Conservation (phyloP, 495 filamentous ascomycete genomes). For the Thermothielavioides terrestris region DNA sequence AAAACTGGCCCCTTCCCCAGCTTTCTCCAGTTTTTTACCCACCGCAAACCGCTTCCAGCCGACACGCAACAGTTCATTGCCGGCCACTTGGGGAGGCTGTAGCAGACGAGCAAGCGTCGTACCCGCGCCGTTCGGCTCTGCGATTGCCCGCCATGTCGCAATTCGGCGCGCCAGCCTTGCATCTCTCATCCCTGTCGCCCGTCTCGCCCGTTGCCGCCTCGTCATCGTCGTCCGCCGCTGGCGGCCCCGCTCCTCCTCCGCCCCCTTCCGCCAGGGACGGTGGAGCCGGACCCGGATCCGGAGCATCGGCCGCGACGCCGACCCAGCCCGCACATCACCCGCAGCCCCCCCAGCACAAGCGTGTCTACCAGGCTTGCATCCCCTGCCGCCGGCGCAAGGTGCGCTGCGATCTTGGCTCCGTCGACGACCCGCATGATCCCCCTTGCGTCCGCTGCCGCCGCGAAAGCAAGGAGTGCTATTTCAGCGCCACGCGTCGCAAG, state of each 20-base stretch:
- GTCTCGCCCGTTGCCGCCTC: slow-evolving; percentile 21
- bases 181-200: slow-evolving; percentile 20
- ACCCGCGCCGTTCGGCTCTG: background rate
- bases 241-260: slow-evolving; percentile 13
- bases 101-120: background rate
- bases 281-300: slow-evolving; percentile 8
- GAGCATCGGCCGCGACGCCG: slow-evolving; percentile 3
- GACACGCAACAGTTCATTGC: slow-evolving; percentile 8
- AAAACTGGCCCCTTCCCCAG: slow-evolving; percentile 18
- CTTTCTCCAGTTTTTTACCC: slow-evolving; percentile 18
- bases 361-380: slow-evolving; percentile 81
- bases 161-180: slow-evolving; percentile 21
- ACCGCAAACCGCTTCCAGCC: slow-evolving; percentile 29
- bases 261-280: slow-evolving; percentile 12
- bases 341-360: slow-evolving; percentile 48
- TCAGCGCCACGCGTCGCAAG: slow-evolving; percentile 92
- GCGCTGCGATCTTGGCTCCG: slow-evolving; percentile 86
- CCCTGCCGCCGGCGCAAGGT: slow-evolving; percentile 88
- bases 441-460: slow-evolving; percentile 90
- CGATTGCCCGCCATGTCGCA: slow-evolving; percentile 22
- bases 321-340: slow-evolving; percentile 6
- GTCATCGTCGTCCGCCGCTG: slow-evolving; percentile 16
- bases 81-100: background rate
- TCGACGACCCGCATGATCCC: slow-evolving; percentile 88
- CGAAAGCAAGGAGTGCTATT: slow-evolving; percentile 91